These are phyloP conservation scores for Fomitopsis pinicola DNA, from an alignment of 1,284 basidiomycete species.

Conservation along the genomic window DNA sequence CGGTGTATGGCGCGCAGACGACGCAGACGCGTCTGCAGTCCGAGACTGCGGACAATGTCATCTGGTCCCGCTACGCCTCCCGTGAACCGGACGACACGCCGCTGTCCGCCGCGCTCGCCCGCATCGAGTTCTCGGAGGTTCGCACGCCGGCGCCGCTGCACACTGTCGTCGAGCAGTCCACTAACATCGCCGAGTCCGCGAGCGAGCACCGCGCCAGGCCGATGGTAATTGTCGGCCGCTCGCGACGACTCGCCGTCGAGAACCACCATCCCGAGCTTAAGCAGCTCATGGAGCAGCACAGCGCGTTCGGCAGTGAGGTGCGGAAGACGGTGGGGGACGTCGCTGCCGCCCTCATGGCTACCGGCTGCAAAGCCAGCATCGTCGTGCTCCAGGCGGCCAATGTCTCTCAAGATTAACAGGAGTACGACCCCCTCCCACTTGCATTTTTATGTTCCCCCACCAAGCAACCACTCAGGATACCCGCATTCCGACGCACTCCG, in stretches of 20 bases:
- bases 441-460: not conserved
- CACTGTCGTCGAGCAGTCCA: slow-evolving; percentile 35
- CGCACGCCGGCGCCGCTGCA: slow-evolving; percentile 52
- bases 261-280: slow-evolving; percentile 63
- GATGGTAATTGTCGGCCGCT: slow-evolving; percentile 66
- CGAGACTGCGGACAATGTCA: slow-evolving; percentile 68
- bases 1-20: slow-evolving; percentile 58
- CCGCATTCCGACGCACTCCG: not conserved
- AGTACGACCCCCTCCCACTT: not conserved
- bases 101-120: slow-evolving; percentile 33
- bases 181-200: slow-evolving; percentile 17
- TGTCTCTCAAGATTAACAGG: slow-evolving; percentile 3
- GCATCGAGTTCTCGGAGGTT: slow-evolving; percentile 54
- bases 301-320: slow-evolving; percentile 49
- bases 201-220: slow-evolving; percentile 35
- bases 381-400: slow-evolving; percentile 67
- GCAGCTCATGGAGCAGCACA: slow-evolving; percentile 54
- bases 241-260: slow-evolving; percentile 62
- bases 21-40: slow-evolving; percentile 65
- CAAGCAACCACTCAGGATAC: not conserved
- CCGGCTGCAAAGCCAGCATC: slow-evolving; percentile 55
- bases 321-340: slow-evolving; percentile 81
- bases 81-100: slow-evolving; percentile 5
- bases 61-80: slow-evolving; percentile 55
- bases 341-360: slow-evolving; percentile 52